A percentile compares a stretch with the other conserved stretches of the same genome.
These are phyloP conservation scores for Exophiala bonariae DNA, from an alignment of 2,329 filamentous ascomycete species.

Conservation along the genomic window DNA sequence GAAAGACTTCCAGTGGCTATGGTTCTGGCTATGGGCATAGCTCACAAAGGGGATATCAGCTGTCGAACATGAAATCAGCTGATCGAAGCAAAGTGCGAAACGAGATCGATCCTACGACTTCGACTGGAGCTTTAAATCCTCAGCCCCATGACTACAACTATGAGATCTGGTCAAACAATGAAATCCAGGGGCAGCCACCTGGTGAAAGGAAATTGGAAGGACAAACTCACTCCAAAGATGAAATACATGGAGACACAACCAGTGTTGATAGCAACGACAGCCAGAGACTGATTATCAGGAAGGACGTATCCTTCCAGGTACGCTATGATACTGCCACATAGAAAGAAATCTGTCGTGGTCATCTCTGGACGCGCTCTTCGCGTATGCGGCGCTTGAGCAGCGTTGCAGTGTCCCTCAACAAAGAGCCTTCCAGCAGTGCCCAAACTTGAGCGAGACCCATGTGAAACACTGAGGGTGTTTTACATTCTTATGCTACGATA, in stretches of 20 bases:
- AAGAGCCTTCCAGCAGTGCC: too few relatives aligned
- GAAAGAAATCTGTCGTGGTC: too few relatives aligned
- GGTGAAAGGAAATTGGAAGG: neutral
- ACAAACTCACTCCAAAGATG: neutral
- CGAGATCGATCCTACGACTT: neutral
- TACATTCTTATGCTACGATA: too few relatives aligned
- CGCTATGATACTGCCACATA: neutral
- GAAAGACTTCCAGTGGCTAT: conserved; percentile 1
- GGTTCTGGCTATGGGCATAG: conserved; percentile 17
- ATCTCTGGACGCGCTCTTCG: too few relatives aligned
- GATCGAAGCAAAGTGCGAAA: conserved; percentile 8
- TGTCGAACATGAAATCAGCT: conserved; percentile 16
- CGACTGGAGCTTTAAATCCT: neutral
- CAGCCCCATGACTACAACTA: neutral
- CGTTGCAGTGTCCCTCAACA: too few relatives aligned
- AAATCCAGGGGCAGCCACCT: neutral
- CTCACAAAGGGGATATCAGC: conserved; percentile 5
- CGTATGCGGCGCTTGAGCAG: too few relatives aligned
- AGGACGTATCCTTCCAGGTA: conserved; percentile 11
- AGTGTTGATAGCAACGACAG: conserved; percentile 20
- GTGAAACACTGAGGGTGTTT: too few relatives aligned
- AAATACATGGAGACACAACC: conserved; percentile 8
- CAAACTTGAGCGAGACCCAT: too few relatives aligned
- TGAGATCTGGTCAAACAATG: neutral
- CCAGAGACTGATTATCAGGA: conserved; percentile 16